Evolutionary conservation across 495 filamentous ascomycete species (phyloP).

Genomic region (Lichina pygmaea): DNA sequence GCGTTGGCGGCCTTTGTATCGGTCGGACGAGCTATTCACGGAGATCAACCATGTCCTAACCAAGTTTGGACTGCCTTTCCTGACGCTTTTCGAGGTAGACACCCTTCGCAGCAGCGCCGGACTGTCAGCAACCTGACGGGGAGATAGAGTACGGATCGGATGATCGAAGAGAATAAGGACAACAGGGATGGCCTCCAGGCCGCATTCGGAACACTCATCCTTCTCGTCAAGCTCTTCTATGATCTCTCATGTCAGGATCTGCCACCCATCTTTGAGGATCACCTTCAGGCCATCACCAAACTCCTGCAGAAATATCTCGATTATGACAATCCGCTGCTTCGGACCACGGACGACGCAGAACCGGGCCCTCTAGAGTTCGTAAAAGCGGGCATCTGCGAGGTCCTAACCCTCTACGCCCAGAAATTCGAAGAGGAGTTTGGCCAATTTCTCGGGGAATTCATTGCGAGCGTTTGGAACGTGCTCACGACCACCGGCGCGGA

Average conservation of each 20-base stretch:
- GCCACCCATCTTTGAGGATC: slow-evolving; percentile 73
- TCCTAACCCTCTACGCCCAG: slow-evolving; percentile 57
- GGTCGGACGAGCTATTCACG: slow-evolving; percentile 66
- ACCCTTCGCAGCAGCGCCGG: not conserved
- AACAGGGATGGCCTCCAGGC: slow-evolving; percentile 46
- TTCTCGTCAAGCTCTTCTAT: slow-evolving; percentile 75
- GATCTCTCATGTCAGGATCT: slow-evolving; percentile 93
- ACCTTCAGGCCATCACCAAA: slow-evolving; percentile 42
- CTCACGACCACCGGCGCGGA: slow-evolving; percentile 63
- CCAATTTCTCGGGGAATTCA: slow-evolving; percentile 48
- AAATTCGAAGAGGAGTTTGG: slow-evolving; percentile 91
- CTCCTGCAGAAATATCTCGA: slow-evolving; percentile 80
- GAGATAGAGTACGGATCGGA: slow-evolving; percentile 42
- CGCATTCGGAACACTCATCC: slow-evolving; percentile 55
- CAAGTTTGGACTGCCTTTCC: slow-evolving; percentile 58
- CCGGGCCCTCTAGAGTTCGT: slow-evolving; percentile 57
- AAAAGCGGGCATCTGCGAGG: slow-evolving; percentile 80
- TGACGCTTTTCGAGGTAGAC: slow-evolving; percentile 45
- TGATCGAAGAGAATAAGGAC: slow-evolving; percentile 45
- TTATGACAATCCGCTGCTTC: slow-evolving; percentile 60
- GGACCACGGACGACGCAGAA: slow-evolving; percentile 66
- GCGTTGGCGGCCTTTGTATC: slow-evolving; percentile 79
- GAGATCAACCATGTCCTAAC: slow-evolving; percentile 85
- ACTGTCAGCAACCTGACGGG: not conserved
- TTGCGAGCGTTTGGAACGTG: slow-evolving; percentile 70